phyloP scores from a whole-genome alignment of 495 filamentous ascomycete genomes.

The Trichocladium antarcticum region DNA sequence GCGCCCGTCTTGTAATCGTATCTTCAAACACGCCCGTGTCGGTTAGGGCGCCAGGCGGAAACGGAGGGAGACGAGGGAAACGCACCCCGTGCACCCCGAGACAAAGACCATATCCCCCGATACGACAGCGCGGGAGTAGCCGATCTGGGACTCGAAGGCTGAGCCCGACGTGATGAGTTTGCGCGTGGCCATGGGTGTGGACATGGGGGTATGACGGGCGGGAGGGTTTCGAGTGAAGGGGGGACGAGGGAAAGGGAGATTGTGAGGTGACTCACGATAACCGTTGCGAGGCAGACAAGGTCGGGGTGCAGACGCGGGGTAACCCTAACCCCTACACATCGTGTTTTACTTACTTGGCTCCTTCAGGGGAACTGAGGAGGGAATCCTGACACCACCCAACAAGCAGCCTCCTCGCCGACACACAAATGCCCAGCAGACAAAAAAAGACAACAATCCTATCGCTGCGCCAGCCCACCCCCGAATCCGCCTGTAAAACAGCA shows the following conservation, averaged over 20 bases:
- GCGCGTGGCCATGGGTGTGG: constrained; percentile 8
- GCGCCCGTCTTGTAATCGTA: constrained; percentile 31
- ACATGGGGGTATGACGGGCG: too few relatives aligned
- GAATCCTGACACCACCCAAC: background rate
- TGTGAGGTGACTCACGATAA: too few relatives aligned
- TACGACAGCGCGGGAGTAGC: constrained; percentile 35
- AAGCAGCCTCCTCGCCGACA: background rate
- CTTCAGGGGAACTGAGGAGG: too few relatives aligned
- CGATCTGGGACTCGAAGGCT: constrained; percentile 31
- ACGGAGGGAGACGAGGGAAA: background rate
- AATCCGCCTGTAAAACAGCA: background rate
- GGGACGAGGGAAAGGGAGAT: background rate
- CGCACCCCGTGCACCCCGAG: constrained; percentile 32
- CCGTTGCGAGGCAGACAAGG: too few relatives aligned
- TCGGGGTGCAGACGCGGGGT: too few relatives aligned
- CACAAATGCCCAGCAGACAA: background rate
- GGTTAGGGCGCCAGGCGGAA: too few relatives aligned
- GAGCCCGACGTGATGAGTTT: constrained; percentile 32
- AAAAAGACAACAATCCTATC: background rate
- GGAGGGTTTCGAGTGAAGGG: too few relatives aligned
- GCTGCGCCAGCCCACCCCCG: background rate
- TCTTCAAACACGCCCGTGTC: too few relatives aligned
- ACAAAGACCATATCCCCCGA: constrained; percentile 30
- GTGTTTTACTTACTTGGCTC: too few relatives aligned
- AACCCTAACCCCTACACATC: too few relatives aligned